Base-by-base conservation (phyloP, 495 filamentous ascomycete species). In the Neurospora cerealis region DNA sequence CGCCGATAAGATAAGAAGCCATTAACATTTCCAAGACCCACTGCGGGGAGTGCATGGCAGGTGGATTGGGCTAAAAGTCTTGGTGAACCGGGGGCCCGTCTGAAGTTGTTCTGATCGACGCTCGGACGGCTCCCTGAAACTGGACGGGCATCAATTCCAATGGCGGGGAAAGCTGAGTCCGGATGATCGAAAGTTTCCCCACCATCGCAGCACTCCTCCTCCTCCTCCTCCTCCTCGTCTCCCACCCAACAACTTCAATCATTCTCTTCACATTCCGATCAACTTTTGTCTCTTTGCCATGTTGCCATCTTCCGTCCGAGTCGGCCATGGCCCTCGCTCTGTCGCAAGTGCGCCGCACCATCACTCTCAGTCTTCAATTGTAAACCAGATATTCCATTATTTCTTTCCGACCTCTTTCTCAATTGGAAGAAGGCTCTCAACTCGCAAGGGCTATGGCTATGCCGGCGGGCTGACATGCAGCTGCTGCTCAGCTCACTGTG, bases 1-100 rank as follows among this genome's bases (percentile, higher is more conserved):
- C 15, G 15, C 41, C 39, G 74, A 77, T 77, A 74, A 75, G 76
- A 77, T 78, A 78, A 36, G 48, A 32, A 62, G 2, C 24, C 48
- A 24, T 60, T 60, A 60, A 28, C 48, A 60, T 54, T 54, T 54
- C 46, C 46, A 54, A 13, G 21, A 28, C 21, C 46, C 46, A 54
- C 46, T 54, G 46, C 48, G 48, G 48, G 48, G 48, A 28, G 48
- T 60, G 48, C 48, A 32, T 32, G 48, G 48, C 48, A 32, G 24
- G 48, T 62, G 48, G 48, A 34, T 32, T 66, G 6, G 54, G 3
- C 54, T 66, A 66, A 66, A 34, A 10, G 54, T 8, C 54, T 66
- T 66, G 54, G 54, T 15, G 15, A 34, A 66, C 54, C 7, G 54
- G 54, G 54, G 54, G 21, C 11, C 54, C 54, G 32, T 66, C 15